Percentiles rank a stretch among this genome's conserved stretches.
phyloP scores from a whole-genome alignment of 345 rosid genomes.

The Aethionema arabicum region DNA sequence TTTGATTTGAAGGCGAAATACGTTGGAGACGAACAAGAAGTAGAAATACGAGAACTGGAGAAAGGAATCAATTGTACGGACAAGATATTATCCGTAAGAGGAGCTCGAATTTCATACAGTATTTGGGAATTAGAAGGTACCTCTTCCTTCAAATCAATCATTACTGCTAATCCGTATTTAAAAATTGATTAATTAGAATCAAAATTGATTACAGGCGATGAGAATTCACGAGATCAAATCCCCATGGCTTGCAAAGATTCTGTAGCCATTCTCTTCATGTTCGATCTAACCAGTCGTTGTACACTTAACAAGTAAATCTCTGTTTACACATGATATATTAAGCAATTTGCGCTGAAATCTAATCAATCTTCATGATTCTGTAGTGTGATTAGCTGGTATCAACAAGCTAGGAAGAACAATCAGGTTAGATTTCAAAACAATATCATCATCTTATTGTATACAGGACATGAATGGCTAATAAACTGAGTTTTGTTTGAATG shows the following conservation, averaged over 20 bases:
- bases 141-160: not conserved
- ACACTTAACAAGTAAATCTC: conserved; percentile 56
- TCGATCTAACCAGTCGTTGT: conserved; percentile 85
- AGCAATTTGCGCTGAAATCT: not conserved
- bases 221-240: conserved; percentile 47
- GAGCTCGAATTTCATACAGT: conserved; percentile 73
- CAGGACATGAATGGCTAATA: not conserved
- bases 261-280: conserved; percentile 83
- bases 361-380: conserved; percentile 3
- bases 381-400: conserved; percentile 81
- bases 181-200: conserved; percentile 8
- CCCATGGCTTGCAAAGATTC: conserved; percentile 83
- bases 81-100: conserved; percentile 65
- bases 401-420: conserved; percentile 73
- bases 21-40: conserved; percentile 60
- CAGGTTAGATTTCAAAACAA: conserved; percentile 44
- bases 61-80: conserved; percentile 64
- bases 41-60: conserved; percentile 31
- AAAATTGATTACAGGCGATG: conserved; percentile 46
- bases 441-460: not conserved
- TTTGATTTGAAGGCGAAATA: conserved; percentile 57
- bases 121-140: conserved; percentile 86
- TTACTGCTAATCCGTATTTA: not conserved
- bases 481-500: conserved; percentile 4
- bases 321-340: not conserved